Evolutionary conservation across 2,329 filamentous ascomycete genomes (phyloP).

Genomic region (Coniochaeta sp.): DNA sequence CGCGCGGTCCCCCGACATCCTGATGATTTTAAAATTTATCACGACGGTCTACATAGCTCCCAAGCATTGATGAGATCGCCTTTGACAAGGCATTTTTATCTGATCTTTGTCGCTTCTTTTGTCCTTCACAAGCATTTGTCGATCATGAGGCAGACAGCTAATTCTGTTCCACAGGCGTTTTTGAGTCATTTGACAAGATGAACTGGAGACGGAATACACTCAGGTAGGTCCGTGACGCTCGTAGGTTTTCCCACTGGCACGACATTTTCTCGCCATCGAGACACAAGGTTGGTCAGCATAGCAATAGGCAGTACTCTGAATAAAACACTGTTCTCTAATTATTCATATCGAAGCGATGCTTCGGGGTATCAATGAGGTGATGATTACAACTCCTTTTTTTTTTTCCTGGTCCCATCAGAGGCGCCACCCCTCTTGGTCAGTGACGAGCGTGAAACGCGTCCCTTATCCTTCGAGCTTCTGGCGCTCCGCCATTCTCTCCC

Average conservation of each 20-base stretch:
- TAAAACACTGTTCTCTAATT: background rate
- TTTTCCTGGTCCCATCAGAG: too few relatives aligned
- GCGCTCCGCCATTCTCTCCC: too few relatives aligned
- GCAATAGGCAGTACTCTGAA: background rate
- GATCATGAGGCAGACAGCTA: constrained; percentile 5
- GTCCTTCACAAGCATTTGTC: background rate
- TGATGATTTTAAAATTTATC: constrained; percentile 67
- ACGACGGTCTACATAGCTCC: constrained; percentile 85
- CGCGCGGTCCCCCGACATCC: constrained; percentile 38
- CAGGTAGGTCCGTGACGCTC: background rate
- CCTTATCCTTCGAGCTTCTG: too few relatives aligned
- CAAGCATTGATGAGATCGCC: constrained; percentile 72
- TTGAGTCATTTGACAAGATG: too few relatives aligned
- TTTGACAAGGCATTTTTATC: constrained; percentile 59
- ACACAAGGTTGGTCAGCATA: too few relatives aligned
- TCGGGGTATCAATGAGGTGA: background rate
- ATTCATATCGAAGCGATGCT: constrained; percentile 1
- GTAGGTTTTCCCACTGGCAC: background rate
- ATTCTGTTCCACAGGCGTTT: background rate
- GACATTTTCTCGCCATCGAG: too few relatives aligned
- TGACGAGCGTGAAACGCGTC: too few relatives aligned
- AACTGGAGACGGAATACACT: too few relatives aligned
- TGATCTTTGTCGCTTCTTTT: constrained; percentile 10
- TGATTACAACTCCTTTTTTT: background rate
- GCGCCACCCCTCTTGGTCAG: too few relatives aligned